phyloP scores from a whole-genome alignment of 192 early-diverging fungal species.

The Chytriomyces sp. region DNA sequence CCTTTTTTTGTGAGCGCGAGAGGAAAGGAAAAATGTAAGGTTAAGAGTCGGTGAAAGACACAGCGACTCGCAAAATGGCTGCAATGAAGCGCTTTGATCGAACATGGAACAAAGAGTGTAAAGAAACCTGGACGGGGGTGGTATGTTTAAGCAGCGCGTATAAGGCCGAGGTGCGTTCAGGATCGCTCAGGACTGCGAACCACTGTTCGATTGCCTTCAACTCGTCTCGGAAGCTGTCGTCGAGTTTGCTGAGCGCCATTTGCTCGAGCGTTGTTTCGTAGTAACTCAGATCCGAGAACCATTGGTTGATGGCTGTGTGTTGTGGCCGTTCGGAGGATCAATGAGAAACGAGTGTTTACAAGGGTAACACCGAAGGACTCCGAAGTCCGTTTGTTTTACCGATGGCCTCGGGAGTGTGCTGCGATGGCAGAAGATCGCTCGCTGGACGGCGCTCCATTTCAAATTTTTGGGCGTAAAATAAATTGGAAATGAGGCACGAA shows the following conservation, averaged over 20 bases:
- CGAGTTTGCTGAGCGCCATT: slow-evolving; percentile 69
- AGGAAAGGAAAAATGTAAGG: background rate
- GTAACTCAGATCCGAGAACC: slow-evolving; percentile 90
- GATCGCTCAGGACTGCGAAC: slow-evolving; percentile 87
- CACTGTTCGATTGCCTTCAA: slow-evolving; percentile 92
- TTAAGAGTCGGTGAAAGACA: too few species aligned
- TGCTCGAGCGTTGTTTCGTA: slow-evolving; percentile 92
- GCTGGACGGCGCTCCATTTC: slow-evolving; percentile 2
- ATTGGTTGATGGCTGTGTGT: slow-evolving; percentile 75
- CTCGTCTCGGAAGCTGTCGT: slow-evolving; percentile 77
- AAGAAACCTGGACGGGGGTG: too few species aligned
- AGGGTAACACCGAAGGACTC: background rate
- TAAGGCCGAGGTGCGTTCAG: slow-evolving; percentile 90
- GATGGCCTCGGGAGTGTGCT: slow-evolving; percentile 11
- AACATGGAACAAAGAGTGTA: too few species aligned
- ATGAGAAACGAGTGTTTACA: background rate
- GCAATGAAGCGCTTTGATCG: too few species aligned
- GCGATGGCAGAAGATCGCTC: slow-evolving; percentile 7
- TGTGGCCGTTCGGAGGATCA: background rate
- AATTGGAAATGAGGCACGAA: too few species aligned
- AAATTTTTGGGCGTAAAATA: too few species aligned
- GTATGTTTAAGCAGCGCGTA: slow-evolving; percentile 81
- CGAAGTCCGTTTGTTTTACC: background rate
- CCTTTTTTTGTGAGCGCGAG: slow-evolving; percentile 53
- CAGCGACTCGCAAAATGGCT: too few species aligned